Conservation (phyloP, 2,329 filamentous ascomycete species). For the Coniochaeta prunicola region DNA sequence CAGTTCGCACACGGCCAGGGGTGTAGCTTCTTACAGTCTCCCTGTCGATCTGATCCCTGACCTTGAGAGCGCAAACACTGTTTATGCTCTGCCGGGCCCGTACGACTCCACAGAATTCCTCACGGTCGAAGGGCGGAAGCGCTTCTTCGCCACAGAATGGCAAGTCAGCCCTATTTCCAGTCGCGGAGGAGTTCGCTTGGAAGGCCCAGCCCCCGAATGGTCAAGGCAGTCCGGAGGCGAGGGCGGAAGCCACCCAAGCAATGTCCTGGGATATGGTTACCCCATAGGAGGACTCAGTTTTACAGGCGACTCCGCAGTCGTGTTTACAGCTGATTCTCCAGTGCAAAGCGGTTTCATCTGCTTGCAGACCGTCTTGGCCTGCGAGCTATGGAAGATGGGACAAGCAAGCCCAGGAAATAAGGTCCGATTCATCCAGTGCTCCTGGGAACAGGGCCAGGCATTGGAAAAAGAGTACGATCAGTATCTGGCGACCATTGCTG, state of each 20-base stretch:
- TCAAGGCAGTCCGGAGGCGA: constrained; percentile 53
- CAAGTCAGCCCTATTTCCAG: constrained; percentile 55
- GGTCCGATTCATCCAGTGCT: too few species aligned
- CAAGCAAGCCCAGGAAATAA: constrained; percentile 30
- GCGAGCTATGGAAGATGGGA: constrained; percentile 54
- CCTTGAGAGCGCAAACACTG: too few species aligned
- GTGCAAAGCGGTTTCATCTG: constrained; percentile 55
- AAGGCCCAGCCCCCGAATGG: constrained; percentile 52
- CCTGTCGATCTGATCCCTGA: too few species aligned
- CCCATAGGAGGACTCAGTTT: constrained; percentile 52
- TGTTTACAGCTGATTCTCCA: constrained; percentile 51
- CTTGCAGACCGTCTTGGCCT: constrained; percentile 46
- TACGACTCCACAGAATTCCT: constrained; percentile 47
- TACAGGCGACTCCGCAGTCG: constrained; percentile 54
- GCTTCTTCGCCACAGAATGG: constrained; percentile 51
- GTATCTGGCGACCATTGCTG: too few species aligned
- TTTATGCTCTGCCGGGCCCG: constrained; percentile 47
- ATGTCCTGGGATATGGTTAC: constrained; percentile 54
- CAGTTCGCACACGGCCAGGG: too few species aligned
- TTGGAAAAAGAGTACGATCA: too few species aligned
- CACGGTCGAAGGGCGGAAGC: constrained; percentile 41
- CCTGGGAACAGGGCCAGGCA: too few species aligned
- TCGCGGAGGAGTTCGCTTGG: constrained; percentile 51
- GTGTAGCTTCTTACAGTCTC: too few species aligned
- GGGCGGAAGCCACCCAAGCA: constrained; percentile 55